Conservation (phyloP, 2,329 filamentous ascomycete species). For the Penicillium sp. region DNA sequence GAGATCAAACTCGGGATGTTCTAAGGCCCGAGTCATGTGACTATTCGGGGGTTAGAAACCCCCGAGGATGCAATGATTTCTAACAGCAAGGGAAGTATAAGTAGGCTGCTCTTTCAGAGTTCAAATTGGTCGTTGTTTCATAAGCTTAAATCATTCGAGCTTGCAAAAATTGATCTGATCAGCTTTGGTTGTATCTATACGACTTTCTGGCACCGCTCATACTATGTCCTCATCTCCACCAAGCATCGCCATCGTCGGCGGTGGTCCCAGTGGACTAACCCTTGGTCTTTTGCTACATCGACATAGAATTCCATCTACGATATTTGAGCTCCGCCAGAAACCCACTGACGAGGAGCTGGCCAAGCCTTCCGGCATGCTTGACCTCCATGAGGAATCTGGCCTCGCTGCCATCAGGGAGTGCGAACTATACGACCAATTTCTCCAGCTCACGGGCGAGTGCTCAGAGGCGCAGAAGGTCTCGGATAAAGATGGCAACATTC, state of each 20-base stretch:
- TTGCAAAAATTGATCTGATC: background rate
- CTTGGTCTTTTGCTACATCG: slow-evolving; percentile 23
- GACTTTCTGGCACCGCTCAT: background rate
- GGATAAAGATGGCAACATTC: slow-evolving; percentile 17
- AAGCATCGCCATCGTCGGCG: slow-evolving; percentile 38
- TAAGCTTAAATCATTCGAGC: background rate
- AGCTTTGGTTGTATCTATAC: background rate
- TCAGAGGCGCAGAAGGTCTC: slow-evolving; percentile 17
- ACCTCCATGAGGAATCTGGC: slow-evolving; percentile 28
- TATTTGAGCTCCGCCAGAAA: slow-evolving; percentile 33
- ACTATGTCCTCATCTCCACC: slow-evolving; percentile 7
- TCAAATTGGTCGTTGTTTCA: background rate
- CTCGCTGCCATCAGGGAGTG: slow-evolving; percentile 23
- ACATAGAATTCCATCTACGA: slow-evolving; percentile 18
- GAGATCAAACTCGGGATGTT: background rate
- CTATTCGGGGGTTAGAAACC: background rate
- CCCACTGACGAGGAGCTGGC: slow-evolving; percentile 18
- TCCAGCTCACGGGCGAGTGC: slow-evolving; percentile 21
- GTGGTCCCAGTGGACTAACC: slow-evolving; percentile 34
- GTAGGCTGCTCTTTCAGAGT: background rate
- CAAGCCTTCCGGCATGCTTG: slow-evolving; percentile 23
- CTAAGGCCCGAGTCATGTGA: background rate
- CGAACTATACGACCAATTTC: slow-evolving; percentile 24
- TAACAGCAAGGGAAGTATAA: background rate
- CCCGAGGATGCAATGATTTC: background rate